Conservation (phyloP, 176 grass and related monocot genomes). For the Cenchrus purpureus region DNA sequence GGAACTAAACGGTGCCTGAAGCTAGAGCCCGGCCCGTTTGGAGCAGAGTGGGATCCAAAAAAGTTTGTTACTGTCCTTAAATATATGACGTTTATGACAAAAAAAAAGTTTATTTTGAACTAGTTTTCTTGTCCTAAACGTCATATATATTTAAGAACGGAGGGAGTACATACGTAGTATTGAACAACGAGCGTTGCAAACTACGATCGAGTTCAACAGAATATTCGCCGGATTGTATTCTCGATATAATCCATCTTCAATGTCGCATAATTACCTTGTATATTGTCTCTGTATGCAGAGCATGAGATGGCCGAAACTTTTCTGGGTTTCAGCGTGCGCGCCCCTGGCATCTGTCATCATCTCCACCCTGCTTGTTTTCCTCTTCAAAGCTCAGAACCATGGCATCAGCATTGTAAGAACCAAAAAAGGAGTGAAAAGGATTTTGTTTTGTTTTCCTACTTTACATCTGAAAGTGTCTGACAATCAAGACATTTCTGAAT, state of each 20-base stretch:
- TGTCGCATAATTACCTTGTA: neutral
- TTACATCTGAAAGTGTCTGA: neutral
- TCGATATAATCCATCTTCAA: neutral
- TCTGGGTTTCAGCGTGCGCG: conserved; percentile 89
- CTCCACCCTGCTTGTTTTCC: conserved; percentile 86
- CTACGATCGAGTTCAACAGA: too few species aligned
- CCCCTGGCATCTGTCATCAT: conserved; percentile 78
- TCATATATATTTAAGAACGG: too few species aligned
- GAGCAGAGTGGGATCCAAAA: too few species aligned
- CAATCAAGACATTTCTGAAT: neutral
- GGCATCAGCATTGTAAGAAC: conserved; percentile 81
- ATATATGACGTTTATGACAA: too few species aligned
- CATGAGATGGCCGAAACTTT: conserved; percentile 73
- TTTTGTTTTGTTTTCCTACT: neutral
- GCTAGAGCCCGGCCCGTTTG: too few species aligned
- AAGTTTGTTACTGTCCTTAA: too few species aligned
- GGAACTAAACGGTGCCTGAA: too few species aligned
- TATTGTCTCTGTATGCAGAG: conserved; percentile 45
- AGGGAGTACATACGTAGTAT: too few species aligned
- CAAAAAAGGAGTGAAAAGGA: neutral
- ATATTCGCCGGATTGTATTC: neutral
- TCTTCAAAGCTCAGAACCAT: conserved; percentile 85
- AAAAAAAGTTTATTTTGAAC: too few species aligned
- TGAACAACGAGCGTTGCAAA: too few species aligned
- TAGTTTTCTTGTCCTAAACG: too few species aligned